Conservation (phyloP, 176 grass and related monocot species). For the Alloteropsis semialata region DNA sequence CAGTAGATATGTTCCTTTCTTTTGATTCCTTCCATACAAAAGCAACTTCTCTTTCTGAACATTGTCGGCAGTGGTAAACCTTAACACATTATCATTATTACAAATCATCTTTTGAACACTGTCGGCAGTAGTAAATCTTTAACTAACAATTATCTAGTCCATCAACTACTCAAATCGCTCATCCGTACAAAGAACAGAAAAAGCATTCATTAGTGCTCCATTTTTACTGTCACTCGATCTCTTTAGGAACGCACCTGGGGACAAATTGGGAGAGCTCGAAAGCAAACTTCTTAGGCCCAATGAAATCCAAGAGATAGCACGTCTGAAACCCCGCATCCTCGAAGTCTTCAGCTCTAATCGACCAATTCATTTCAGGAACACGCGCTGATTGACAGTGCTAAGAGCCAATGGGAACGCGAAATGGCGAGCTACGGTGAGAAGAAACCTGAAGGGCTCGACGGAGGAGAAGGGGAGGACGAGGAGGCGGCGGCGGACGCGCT, state of each 20-base stretch:
- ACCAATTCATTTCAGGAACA: conserved; percentile 12
- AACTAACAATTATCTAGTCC: not conserved
- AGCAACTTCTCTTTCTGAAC: not conserved
- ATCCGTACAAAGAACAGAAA: not conserved
- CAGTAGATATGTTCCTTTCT: conserved; percentile 11
- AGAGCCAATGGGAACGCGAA: not conserved
- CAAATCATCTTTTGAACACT: not conserved
- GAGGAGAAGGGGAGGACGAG: conserved; percentile 81
- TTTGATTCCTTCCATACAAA: conserved; percentile 22
- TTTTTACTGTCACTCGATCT: not conserved
- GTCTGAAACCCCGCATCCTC: conserved; percentile 39
- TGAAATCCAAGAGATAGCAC: conserved; percentile 90
- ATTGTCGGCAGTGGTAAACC: not conserved
- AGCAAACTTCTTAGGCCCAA: conserved; percentile 66
- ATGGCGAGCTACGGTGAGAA: not conserved
- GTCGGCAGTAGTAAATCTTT: not conserved
- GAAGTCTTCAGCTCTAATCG: conserved; percentile 60
- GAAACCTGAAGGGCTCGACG: conserved; percentile 69
- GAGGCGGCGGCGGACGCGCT: conserved; percentile 33
- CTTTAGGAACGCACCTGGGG: conserved; percentile 45
- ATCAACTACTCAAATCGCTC: not conserved
- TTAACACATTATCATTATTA: not conserved
- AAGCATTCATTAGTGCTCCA: not conserved
- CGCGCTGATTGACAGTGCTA: not conserved
- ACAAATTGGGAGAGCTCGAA: conserved; percentile 57